These are phyloP conservation scores for Schizophyllum amplum DNA, from an alignment of 1,284 basidiomycete genomes.

Conservation along the genomic window DNA sequence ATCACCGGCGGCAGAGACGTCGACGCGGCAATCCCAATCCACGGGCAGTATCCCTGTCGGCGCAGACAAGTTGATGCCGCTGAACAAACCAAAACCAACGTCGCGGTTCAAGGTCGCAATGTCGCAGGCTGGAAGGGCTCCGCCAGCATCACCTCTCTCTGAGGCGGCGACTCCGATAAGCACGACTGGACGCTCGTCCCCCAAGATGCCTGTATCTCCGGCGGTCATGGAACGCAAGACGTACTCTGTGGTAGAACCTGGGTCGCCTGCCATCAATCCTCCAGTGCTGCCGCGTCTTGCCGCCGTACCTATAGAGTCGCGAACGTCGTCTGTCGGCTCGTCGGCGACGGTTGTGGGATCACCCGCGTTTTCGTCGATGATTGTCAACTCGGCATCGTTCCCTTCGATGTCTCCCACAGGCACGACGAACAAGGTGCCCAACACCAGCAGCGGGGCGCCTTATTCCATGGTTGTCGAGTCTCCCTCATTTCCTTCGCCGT, in stretches of 20 bases:
- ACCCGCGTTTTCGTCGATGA: slow-evolving; percentile 16
- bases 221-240: slow-evolving; percentile 20
- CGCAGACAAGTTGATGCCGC: slow-evolving; percentile 4
- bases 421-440: too few species aligned
- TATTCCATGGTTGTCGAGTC: slow-evolving; percentile 26
- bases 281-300: background rate
- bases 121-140: slow-evolving; percentile 9
- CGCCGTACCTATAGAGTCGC: background rate
- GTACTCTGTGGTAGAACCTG: slow-evolving; percentile 1
- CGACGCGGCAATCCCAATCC: slow-evolving; percentile 5
- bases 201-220: slow-evolving; percentile 21
- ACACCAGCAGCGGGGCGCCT: slow-evolving; percentile 9
- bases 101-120: slow-evolving; percentile 32
- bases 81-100: background rate
- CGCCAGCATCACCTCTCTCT: slow-evolving; percentile 12
- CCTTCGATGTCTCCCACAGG: too few species aligned
- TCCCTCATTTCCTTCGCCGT: slow-evolving; percentile 14
- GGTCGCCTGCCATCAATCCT: background rate
- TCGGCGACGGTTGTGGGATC: slow-evolving; percentile 9
- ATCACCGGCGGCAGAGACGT: slow-evolving; percentile 9
- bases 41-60: background rate
- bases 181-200: slow-evolving; percentile 19
- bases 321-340: background rate
- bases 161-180: slow-evolving; percentile 20
- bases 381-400: slow-evolving; percentile 22